These are phyloP conservation scores for Croton setiger DNA, from an alignment of 441 rosid species.

Conservation along the genomic window DNA sequence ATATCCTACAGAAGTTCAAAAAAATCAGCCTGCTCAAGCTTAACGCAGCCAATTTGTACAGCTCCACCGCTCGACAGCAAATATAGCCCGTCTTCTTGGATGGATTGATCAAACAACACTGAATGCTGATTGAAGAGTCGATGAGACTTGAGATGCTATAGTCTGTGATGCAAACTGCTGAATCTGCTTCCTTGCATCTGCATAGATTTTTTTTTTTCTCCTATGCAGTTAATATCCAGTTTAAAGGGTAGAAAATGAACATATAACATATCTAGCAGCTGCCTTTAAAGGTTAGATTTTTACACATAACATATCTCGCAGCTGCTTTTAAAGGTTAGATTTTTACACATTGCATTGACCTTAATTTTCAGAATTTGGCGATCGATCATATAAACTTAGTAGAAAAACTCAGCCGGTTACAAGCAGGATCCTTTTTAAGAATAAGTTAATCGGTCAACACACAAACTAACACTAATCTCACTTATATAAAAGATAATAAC, in stretches of 20 bases:
- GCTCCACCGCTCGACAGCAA: too few relatives aligned
- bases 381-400: too few relatives aligned
- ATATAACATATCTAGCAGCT: too few relatives aligned
- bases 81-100: conserved; percentile 9
- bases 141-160: conserved; percentile 69
- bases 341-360: too few relatives aligned
- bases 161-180: conserved; percentile 95
- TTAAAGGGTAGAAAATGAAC: not conserved
- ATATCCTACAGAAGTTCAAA: conserved; percentile 18
- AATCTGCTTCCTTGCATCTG: conserved; percentile 98
- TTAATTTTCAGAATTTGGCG: too few relatives aligned
- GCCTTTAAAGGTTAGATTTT: too few relatives aligned
- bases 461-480: not conserved
- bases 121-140: conserved; percentile 90
- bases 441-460: not conserved
- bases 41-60: conserved; percentile 28
- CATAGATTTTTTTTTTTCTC: not conserved
- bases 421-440: not conserved
- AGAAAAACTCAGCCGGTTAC: too few relatives aligned
- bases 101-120: conserved; percentile 62
- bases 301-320: too few relatives aligned
- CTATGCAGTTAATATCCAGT: not conserved
- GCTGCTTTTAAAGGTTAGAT: too few relatives aligned
- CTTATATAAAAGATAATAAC: too few relatives aligned
- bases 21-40: conserved; percentile 21